A percentile compares a stretch with the other conserved stretches of the same genome.
Conservation (phyloP, 1,139 yeast genomes). For the Kodamaea arcana region DNA sequence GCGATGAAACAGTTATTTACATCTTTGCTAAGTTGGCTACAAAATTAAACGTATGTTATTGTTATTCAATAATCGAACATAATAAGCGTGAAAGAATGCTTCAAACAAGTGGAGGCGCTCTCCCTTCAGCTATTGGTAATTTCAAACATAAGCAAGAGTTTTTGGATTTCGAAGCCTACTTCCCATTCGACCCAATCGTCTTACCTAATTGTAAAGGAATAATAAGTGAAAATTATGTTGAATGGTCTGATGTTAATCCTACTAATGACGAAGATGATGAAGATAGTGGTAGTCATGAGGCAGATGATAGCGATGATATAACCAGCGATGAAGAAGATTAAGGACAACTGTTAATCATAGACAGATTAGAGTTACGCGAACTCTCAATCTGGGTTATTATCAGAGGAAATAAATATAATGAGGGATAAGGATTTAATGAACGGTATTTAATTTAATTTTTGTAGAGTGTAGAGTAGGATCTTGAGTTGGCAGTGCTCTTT, state of each 20-base stretch:
- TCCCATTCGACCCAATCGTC: slow-evolving; percentile 92
- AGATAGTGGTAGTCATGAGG: slow-evolving; percentile 42
- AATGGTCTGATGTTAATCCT: slow-evolving; percentile 63
- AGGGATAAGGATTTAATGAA: too few relatives aligned
- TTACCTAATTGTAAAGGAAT: slow-evolving; percentile 55
- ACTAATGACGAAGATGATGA: slow-evolving; percentile 57
- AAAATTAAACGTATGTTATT: slow-evolving; percentile 83
- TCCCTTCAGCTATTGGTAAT: slow-evolving; percentile 34
- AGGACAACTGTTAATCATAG: too few relatives aligned
- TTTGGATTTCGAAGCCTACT: slow-evolving; percentile 83
- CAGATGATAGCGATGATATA: slow-evolving; percentile 21
- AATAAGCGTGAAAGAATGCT: slow-evolving; percentile 66
- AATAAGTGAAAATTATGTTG: slow-evolving; percentile 54
- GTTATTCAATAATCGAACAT: slow-evolving; percentile 89
- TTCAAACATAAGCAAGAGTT: slow-evolving; percentile 69
- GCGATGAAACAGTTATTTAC: slow-evolving; percentile 89
- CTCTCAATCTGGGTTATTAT: too few relatives aligned
- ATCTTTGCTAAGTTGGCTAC: slow-evolving; percentile 94
- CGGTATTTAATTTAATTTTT: too few relatives aligned
- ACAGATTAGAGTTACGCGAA: too few relatives aligned
- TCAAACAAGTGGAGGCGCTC: slow-evolving; percentile 27
- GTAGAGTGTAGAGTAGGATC: too few relatives aligned
- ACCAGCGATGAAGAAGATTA: slow-evolving; percentile 33
- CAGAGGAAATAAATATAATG: too few relatives aligned
- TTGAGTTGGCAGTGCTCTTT: too few relatives aligned